Percentiles rank a stretch among this genome's conserved stretches.
Evolutionary conservation across 2,329 filamentous ascomycete species (phyloP).

Genomic region (Sarocladiaceae sp.): DNA sequence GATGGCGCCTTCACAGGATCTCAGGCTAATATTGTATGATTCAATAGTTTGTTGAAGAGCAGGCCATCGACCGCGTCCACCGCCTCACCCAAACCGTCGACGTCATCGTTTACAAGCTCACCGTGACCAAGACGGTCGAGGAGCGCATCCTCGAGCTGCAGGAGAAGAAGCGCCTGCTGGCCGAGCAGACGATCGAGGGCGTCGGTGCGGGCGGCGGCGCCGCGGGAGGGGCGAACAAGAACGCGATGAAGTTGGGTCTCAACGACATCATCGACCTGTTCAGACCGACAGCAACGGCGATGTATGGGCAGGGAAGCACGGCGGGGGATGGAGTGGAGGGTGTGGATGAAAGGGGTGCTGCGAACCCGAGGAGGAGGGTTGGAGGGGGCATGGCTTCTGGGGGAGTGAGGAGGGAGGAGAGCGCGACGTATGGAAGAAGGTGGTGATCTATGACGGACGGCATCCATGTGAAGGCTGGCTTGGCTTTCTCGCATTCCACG

Average conservation of each 20-base stretch:
- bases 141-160: constrained; percentile 92
- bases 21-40: neutral
- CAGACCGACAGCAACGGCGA: constrained; percentile 42
- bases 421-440: constrained; percentile 33
- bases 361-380: constrained; percentile 12
- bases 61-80: constrained; percentile 96
- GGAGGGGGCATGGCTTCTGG: neutral
- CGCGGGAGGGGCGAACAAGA: constrained; percentile 56
- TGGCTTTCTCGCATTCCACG: neutral
- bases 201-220: neutral
- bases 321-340: neutral
- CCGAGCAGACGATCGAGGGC: constrained; percentile 85
- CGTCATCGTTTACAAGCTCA: constrained; percentile 92
- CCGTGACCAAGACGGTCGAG: constrained; percentile 80
- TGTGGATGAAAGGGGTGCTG: neutral
- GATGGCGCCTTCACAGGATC: neutral
- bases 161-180: constrained; percentile 85
- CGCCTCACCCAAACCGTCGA: constrained; percentile 95
- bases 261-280: constrained; percentile 92
- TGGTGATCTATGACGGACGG: constrained; percentile 24
- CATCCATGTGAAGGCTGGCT: neutral
- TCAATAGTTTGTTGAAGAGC: constrained; percentile 87
- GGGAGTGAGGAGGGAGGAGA: constrained; percentile 25
- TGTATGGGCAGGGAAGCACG: constrained; percentile 3
- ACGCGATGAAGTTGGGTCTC: constrained; percentile 76